phyloP scores from a whole-genome alignment of 1,139 yeast genomes.

The Taiozyma onychis region DNA sequence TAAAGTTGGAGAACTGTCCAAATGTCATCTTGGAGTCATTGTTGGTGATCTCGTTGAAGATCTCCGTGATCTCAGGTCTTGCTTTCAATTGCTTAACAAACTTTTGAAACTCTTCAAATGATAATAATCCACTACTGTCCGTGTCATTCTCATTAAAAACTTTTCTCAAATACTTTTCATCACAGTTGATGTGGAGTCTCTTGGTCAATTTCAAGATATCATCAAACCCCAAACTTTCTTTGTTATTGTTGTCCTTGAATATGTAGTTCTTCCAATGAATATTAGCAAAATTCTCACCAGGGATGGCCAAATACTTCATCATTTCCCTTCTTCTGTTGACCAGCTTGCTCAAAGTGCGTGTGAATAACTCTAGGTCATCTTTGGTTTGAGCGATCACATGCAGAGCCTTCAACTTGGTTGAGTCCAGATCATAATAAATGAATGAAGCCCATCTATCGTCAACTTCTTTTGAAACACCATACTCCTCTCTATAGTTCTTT shows the following conservation, averaged over 20 bases:
- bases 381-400: constrained; percentile 71
- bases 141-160: constrained; percentile 46
- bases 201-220: constrained; percentile 64
- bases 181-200: constrained; percentile 63
- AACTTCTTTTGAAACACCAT: constrained; percentile 62
- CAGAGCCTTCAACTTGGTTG: constrained; percentile 52
- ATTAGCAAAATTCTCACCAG: constrained; percentile 49
- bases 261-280: constrained; percentile 51
- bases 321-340: constrained; percentile 45
- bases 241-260: constrained; percentile 33
- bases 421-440: constrained; percentile 45
- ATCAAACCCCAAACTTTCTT: constrained; percentile 49
- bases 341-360: constrained; percentile 39
- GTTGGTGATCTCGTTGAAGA: constrained; percentile 31
- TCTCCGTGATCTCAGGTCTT: constrained; percentile 43
- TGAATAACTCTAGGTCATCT: constrained; percentile 53
- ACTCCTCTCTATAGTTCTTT: constrained; percentile 75
- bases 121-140: constrained; percentile 40
- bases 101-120: constrained; percentile 65
- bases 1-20: constrained; percentile 41
- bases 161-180: constrained; percentile 32
- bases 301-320: constrained; percentile 46
- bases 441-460: constrained; percentile 76
- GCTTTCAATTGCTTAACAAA: constrained; percentile 53
- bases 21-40: constrained; percentile 25